Conservation (phyloP, 2,329 filamentous ascomycete species). For the Fusarium protoensiforme region DNA sequence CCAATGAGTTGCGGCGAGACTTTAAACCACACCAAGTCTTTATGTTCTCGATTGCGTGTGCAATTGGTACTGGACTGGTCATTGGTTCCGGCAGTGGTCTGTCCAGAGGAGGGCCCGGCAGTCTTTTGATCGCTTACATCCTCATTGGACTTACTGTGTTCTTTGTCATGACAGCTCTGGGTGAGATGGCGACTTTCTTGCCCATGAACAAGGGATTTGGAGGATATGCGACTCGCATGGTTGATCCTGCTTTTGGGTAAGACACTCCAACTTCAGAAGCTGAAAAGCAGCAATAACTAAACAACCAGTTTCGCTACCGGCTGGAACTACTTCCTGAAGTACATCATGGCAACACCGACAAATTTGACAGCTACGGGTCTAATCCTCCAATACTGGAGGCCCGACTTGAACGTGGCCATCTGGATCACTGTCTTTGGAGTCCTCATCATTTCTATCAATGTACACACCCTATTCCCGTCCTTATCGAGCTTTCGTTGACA, state of each 20-base stretch:
- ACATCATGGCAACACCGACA: slow-evolving; percentile 51
- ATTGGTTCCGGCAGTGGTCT: slow-evolving; percentile 63
- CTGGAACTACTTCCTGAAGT: slow-evolving; percentile 61
- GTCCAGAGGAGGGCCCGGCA: slow-evolving; percentile 57
- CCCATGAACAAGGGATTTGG: slow-evolving; percentile 44
- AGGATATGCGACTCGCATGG: slow-evolving; percentile 45
- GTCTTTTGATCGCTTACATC: slow-evolving; percentile 53
- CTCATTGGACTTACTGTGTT: slow-evolving; percentile 62
- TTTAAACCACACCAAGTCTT: slow-evolving; percentile 46
- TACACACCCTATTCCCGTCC: not conserved
- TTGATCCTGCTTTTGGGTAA: slow-evolving; percentile 46
- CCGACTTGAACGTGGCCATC: slow-evolving; percentile 51
- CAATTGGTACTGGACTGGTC: slow-evolving; percentile 57
- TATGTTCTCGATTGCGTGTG: slow-evolving; percentile 53
- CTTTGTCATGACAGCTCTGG: slow-evolving; percentile 62
- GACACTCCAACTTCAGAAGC: not conserved
- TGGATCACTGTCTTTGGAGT: slow-evolving; percentile 52
- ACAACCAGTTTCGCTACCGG: slow-evolving; percentile 53
- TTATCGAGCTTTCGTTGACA: not conserved
- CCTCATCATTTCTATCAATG: slow-evolving; percentile 49
- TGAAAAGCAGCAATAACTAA: not conserved
- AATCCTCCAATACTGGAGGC: slow-evolving; percentile 52
- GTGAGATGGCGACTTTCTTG: slow-evolving; percentile 47
- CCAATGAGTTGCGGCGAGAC: slow-evolving; percentile 24
- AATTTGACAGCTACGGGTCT: slow-evolving; percentile 53